Base-by-base conservation (phyloP, 768 basidiomycete genomes). In the Favolaschia claudopus region DNA sequence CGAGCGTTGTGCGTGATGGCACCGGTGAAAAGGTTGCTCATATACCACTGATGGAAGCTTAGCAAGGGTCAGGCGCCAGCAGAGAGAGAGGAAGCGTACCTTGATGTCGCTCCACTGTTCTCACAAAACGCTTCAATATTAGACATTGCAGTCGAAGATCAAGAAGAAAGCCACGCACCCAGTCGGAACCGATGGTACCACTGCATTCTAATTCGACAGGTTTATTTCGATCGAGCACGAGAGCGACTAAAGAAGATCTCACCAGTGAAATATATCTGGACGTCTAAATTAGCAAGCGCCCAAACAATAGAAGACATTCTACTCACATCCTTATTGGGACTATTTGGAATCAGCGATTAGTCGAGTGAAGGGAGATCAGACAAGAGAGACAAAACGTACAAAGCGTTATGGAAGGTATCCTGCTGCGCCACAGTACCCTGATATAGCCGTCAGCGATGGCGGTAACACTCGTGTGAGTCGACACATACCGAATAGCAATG, bases 11-110 rank as follows among this genome's bases (percentile, higher is more conserved):
- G 74, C 55, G 74, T 67, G 20, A 81, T 62, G 6, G 76, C 56
- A n/a, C 82, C 79, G 31, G 80, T 78, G 67, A 79, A 82, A 15
- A 60, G 29, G 64, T 88, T 87, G 58, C 86, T 80, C 81, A 88
- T 84, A 60, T 88, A 85, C 88, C 88, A 89, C 86, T 87, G 54
- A n/a, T n/a, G n/a, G n/a, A n/a, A n/a, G n/a, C n/a, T n/a, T n/a
- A n/a, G n/a, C 8, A 25, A n/a, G 33, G 25, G 24, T 32, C 17
- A 24, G 24, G 13, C 10, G 33, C 5, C 27, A 3, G 36, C 17
- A 8, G 19, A 50, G 15, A 10, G 19, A 20, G 9, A 19, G 44
- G 55, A 13, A 47, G 37, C 61, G 37, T 72, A 86, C 89, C 81
- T 92, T 92, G 72, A 92, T 86, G 64, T 92, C 89, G 44, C 75